Evolutionary conservation across 2,329 filamentous ascomycete genomes (phyloP).

Genomic region (Beauveria pseudobassiana): DNA sequence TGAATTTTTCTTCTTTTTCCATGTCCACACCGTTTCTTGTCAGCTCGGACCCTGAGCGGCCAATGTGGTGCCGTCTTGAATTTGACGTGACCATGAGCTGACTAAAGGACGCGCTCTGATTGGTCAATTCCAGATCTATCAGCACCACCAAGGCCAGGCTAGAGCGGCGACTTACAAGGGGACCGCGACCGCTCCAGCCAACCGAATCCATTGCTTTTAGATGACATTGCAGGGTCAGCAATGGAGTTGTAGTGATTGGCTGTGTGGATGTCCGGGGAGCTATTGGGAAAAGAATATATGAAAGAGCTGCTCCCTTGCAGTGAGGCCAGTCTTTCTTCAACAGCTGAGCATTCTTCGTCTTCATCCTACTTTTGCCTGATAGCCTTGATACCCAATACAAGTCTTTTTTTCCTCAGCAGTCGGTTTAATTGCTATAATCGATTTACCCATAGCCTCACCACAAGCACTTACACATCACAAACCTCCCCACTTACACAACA

Average conservation of each 20-base stretch:
- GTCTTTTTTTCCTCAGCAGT: too few relatives aligned
- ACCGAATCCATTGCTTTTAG: constrained; percentile 7
- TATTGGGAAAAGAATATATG: constrained; percentile 5
- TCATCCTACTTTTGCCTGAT: background rate
- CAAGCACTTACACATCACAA: background rate
- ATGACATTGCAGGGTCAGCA: constrained; percentile 5
- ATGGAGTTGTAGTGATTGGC: constrained; percentile 4
- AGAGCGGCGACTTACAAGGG: background rate
- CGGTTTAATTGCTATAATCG: too few relatives aligned
- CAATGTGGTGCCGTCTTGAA: background rate
- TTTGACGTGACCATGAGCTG: constrained; percentile 14
- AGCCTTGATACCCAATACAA: background rate
- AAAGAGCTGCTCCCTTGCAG: background rate
- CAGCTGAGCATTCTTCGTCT: background rate
- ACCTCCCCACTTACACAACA: background rate
- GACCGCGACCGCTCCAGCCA: constrained; percentile 1
- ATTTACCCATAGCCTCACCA: too few relatives aligned
- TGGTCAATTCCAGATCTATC: constrained; percentile 16
- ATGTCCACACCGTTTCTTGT: background rate
- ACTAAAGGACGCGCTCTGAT: constrained; percentile 26
- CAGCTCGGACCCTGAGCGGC: background rate
- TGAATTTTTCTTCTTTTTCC: too few relatives aligned
- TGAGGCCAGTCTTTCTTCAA: background rate
- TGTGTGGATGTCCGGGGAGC: background rate
- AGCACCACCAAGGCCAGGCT: background rate